Conservation (phyloP, 441 rosid genomes). For the Daphne laureola region DNA sequence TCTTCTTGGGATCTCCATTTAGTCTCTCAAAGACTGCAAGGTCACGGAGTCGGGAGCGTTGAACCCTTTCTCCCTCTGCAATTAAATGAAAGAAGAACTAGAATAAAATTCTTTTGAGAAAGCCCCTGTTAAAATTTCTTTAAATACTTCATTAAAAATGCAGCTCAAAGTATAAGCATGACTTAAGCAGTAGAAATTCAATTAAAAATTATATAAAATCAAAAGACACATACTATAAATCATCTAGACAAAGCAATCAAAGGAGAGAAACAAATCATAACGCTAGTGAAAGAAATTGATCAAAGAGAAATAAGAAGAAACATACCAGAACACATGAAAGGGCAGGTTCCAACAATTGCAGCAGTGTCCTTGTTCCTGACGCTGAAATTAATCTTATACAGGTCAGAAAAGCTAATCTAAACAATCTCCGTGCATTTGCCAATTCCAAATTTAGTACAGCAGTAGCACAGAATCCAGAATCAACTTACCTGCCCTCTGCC, state of each 20-base stretch:
- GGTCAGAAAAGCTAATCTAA: no score
- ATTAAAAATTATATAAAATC: not conserved
- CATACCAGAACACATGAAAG: slow-evolving; percentile 84
- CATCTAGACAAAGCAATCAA: slow-evolving; percentile 5
- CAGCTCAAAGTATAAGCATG: no score
- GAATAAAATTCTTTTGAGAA: not conserved
- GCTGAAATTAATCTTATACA: no score
- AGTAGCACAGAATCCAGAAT: no score
- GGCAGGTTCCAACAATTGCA: slow-evolving; percentile 63
- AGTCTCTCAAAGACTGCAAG: slow-evolving; percentile 78
- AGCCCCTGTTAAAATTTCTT: not conserved
- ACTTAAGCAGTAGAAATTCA: no score
- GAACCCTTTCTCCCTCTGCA: slow-evolving; percentile 59
- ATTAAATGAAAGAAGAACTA: slow-evolving; percentile 13
- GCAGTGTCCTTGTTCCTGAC: not conserved
- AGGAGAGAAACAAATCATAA: not conserved
- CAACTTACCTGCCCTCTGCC: no score
- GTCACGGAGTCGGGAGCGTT: slow-evolving; percentile 69
- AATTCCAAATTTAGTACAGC: no score
- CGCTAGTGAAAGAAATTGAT: no score
- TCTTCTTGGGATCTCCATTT: slow-evolving; percentile 60
- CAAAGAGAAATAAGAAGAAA: not conserved
- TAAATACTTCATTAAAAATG: no score
- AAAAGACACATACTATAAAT: not conserved
- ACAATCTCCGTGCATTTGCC: no score